These are phyloP conservation scores for Lantana camara DNA, from an alignment of 257 asterid genomes.

Conservation along the genomic window DNA sequence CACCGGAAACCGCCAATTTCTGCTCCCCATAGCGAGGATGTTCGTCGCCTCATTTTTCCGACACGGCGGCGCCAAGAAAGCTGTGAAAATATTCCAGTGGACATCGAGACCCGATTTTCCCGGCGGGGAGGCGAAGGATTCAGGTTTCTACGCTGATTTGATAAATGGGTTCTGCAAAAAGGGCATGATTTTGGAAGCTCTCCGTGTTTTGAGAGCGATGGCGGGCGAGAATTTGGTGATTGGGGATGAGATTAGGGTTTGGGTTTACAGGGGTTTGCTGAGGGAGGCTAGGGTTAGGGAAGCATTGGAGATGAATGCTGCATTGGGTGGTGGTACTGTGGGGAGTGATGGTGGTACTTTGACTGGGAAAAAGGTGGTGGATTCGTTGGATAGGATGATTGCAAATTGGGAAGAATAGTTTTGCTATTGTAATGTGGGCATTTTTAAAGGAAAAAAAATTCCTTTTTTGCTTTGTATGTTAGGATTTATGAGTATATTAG, in stretches of 20 bases:
- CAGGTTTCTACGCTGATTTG: constrained; percentile 39
- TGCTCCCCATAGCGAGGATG: constrained; percentile 39
- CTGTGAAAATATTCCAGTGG: constrained; percentile 58
- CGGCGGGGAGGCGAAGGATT: constrained; percentile 27
- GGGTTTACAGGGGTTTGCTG: constrained; percentile 49
- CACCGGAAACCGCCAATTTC: constrained; percentile 22
- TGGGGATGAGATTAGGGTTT: constrained; percentile 34
- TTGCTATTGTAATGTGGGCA: neutral
- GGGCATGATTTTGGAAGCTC: constrained; percentile 45
- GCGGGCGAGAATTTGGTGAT: constrained; percentile 39
- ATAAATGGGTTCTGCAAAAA: constrained; percentile 48
- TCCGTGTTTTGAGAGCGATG: constrained; percentile 55
- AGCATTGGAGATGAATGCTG: constrained; percentile 46
- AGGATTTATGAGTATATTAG: no score
- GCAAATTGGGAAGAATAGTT: constrained; percentile 49
- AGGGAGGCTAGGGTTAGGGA: constrained; percentile 69
- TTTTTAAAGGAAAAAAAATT: no score
- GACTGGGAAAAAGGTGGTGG: constrained; percentile 30
- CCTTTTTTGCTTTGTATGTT: no score
- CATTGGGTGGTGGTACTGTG: constrained; percentile 31
- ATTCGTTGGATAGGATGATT: constrained; percentile 44
- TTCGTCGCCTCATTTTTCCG: constrained; percentile 38
- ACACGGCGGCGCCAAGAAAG: constrained; percentile 37
- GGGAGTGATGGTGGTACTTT: constrained; percentile 32
- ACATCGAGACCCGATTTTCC: constrained; percentile 50